Evolutionary conservation across 2,329 filamentous ascomycete species (phyloP), one percentile per base, ranked within the genome.

Genomic region (Gyromitra esculenta): DNA sequence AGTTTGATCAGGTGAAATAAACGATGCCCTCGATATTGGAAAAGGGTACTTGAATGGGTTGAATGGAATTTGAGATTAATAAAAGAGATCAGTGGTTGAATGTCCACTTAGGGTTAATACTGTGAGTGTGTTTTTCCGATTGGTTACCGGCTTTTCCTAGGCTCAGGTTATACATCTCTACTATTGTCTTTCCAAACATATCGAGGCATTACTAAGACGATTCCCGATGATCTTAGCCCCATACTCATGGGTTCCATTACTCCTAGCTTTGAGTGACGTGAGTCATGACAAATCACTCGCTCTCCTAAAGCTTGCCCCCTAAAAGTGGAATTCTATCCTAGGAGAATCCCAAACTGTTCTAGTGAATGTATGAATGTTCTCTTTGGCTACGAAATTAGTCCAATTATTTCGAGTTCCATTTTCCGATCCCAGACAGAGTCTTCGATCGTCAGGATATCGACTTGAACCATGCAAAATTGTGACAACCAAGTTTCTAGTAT

Each of bases 261-360:
- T n/a, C 18, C 37, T 37, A 35, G 9, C 6, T 6, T 1, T 35
- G 31, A n/a, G 54, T 25, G 21, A 25, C 5, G n/a, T 0, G 13
- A 21, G 43, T 72, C 69, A 72, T 54, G 13, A 11, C 9, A 65
- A 64, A 57, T 72, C 69, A 72, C 69, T 72, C 69, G 69, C 1
- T n/a, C 2, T 54, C 11, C 2, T 21, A n/a, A 7, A n/a, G 60
- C 9, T 15, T 65, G 9, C 18, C 18, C 3, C 7, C 2, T 8
- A 6, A 9, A 4, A 8, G 7, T 21, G 48, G 1, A 18, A 8
- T 25, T 8, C n/a, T 18, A 3, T 37, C 54, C 37, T 37, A n/a
- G 7, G 31, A 9, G 25, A 57, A 8, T 8, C 13, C n/a, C n/a
- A 1, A 18, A 11, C 13, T 6, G 31, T 57, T 37, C 13, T 18